phyloP scores from a whole-genome alignment of 2,329 filamentous ascomycete species.

The Pyrenophora seminiperda region DNA sequence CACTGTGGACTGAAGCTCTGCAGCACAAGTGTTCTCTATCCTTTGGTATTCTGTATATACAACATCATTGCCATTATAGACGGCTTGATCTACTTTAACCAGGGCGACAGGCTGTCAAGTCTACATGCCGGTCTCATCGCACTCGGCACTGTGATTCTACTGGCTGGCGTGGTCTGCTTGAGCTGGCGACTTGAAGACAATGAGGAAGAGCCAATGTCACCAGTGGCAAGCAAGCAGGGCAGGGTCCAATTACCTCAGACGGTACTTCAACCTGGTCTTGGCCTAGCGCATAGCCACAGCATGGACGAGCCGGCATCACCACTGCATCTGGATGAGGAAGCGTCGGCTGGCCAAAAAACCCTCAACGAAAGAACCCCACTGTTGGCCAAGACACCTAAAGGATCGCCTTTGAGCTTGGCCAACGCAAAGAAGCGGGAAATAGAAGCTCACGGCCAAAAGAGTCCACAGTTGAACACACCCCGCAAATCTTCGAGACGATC shows the following conservation, averaged over 20 bases:
- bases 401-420: constrained; percentile 33
- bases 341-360: constrained; percentile 32
- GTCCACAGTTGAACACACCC: constrained; percentile 31
- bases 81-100: constrained; percentile 94
- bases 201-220: constrained; percentile 63
- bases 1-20: constrained; percentile 92
- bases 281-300: constrained; percentile 73
- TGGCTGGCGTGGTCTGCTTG: constrained; percentile 85
- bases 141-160: constrained; percentile 81
- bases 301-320: constrained; percentile 55
- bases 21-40: constrained; percentile 94
- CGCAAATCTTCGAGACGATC: constrained; percentile 38
- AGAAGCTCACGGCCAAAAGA: constrained; percentile 22
- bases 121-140: constrained; percentile 81
- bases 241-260: constrained; percentile 59
- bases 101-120: constrained; percentile 77
- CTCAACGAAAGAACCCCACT: constrained; percentile 46
- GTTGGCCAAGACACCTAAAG: constrained; percentile 41
- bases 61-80: constrained; percentile 98
- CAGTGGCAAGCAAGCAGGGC: constrained; percentile 41
- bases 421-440: constrained; percentile 34
- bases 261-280: constrained; percentile 79
- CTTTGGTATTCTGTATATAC: constrained; percentile 97
- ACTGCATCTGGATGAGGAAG: constrained; percentile 36
- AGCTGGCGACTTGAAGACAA: constrained; percentile 89